A percentile compares a stretch with the other conserved stretches of the same genome.
Conservation (phyloP, 768 basidiomycete species). For the Collybiopsis luxurians region DNA sequence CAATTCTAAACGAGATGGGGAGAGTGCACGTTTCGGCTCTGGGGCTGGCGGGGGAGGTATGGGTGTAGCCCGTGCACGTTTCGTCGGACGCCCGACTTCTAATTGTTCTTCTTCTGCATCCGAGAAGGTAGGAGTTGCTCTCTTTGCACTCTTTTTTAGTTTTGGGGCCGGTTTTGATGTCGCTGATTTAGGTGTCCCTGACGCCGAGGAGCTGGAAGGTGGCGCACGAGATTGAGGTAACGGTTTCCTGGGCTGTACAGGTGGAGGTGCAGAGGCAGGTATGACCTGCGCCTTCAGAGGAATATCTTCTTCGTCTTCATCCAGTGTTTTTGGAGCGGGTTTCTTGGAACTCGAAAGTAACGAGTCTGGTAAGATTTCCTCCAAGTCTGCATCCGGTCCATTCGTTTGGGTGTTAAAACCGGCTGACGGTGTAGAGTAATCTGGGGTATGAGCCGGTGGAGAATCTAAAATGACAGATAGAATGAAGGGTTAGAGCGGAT, state of each 20-base stretch:
- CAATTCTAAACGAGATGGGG: slow-evolving; percentile 17
- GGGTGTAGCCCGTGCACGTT: slow-evolving; percentile 29
- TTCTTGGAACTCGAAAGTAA: slow-evolving; percentile 17
- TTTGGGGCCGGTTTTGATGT: slow-evolving; percentile 13
- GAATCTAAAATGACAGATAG: not conserved
- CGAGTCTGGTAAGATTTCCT: slow-evolving; percentile 32
- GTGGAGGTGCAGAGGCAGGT: slow-evolving; percentile 22
- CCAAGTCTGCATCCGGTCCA: slow-evolving; percentile 43
- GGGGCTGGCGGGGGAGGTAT: slow-evolving; percentile 24
- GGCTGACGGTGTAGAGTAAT: not conserved
- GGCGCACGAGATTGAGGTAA: slow-evolving; percentile 10
- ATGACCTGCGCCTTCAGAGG: slow-evolving; percentile 20
- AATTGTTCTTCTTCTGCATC: slow-evolving; percentile 47
- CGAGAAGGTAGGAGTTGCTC: slow-evolving; percentile 19
- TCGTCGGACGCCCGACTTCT: slow-evolving; percentile 40
- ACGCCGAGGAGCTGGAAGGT: slow-evolving; percentile 26
- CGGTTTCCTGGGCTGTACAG: slow-evolving; percentile 10
- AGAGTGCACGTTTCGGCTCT: slow-evolving; percentile 27
- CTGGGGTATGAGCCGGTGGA: slow-evolving; percentile 17
- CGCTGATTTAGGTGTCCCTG: slow-evolving; percentile 17
- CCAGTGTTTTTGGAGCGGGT: slow-evolving; percentile 8
- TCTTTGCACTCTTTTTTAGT: slow-evolving; percentile 19
- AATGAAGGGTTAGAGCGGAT: not conserved
- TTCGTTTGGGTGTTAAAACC: not conserved
- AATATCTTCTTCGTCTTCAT: slow-evolving; percentile 35